A percentile compares a stretch with the other conserved stretches of the same genome.
These are phyloP conservation scores for Amaranthus cruentus DNA, from an alignment of 148 eudicot species.

Conservation along the genomic window DNA sequence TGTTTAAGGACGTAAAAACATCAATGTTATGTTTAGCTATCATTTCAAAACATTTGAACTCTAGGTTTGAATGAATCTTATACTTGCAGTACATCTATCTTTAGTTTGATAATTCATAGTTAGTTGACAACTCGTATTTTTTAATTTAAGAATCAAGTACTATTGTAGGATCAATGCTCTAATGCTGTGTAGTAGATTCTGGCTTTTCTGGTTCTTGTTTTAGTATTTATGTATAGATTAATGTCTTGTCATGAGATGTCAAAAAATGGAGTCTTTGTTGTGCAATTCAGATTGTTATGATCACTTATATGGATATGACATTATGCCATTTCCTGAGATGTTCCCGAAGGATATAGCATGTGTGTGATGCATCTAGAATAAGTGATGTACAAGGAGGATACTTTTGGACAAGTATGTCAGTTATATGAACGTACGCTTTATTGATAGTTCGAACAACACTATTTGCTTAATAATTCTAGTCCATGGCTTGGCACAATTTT, in stretches of 20 bases:
- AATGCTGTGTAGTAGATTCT: no score
- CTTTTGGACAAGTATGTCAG: background rate
- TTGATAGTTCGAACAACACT: background rate
- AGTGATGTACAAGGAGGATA: background rate
- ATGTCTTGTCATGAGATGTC: background rate
- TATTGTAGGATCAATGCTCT: no score
- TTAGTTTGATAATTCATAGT: no score
- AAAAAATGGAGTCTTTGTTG: background rate
- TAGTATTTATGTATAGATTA: background rate
- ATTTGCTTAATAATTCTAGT: background rate
- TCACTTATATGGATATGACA: background rate
- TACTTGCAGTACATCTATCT: no score
- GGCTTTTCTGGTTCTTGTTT: no score
- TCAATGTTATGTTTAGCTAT: no score
- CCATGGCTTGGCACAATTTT: background rate
- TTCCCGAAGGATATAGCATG: background rate
- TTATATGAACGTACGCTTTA: background rate
- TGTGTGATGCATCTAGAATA: background rate
- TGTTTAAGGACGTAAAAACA: no score
- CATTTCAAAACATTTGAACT: no score
- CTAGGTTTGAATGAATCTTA: no score
- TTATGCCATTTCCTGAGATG: slow-evolving; percentile 2
- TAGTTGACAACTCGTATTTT: no score
- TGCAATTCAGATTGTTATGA: background rate
- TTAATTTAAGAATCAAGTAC: no score